phyloP scores from a whole-genome alignment of 768 basidiomycete species.

The Fibroporia radiculosa region DNA sequence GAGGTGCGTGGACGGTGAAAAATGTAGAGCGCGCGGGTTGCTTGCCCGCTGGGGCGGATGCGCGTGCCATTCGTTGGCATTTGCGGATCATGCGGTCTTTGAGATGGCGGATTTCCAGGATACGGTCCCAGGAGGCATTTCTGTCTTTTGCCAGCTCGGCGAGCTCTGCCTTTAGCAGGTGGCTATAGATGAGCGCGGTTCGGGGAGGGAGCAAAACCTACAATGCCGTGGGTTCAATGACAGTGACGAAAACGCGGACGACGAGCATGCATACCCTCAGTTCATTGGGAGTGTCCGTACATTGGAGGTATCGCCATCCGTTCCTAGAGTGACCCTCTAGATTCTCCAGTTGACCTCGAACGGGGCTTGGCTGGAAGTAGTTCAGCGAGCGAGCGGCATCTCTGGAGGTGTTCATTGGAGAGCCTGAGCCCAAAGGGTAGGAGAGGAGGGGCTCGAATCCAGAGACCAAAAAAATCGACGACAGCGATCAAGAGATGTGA shows the following conservation, averaged over 20 bases:
- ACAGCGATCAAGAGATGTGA: too few species aligned
- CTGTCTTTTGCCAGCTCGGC: constrained; percentile 53
- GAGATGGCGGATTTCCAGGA: constrained; percentile 67
- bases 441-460: background rate
- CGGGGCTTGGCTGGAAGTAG: constrained; percentile 55
- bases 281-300: constrained; percentile 70
- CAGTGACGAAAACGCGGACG: background rate
- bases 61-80: constrained; percentile 55
- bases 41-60: constrained; percentile 31
- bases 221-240: constrained; percentile 7
- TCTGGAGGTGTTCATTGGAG: constrained; percentile 8
- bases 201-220: constrained; percentile 57
- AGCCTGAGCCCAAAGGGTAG: constrained; percentile 1
- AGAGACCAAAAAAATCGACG: constrained; percentile 3
- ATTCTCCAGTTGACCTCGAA: constrained; percentile 71
- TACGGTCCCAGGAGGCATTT: constrained; percentile 55
- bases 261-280: constrained; percentile 43
- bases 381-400: constrained; percentile 28
- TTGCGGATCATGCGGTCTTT: constrained; percentile 82
- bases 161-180: constrained; percentile 55
- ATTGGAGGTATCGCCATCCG: constrained; percentile 68
- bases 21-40: constrained; percentile 39
- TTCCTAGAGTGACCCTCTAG: constrained; percentile 41
- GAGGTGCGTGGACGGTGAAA: constrained; percentile 59
- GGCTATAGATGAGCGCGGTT: constrained; percentile 57